phyloP scores from a whole-genome alignment of 208 protist species.

The Crithidia bombi region DNA sequence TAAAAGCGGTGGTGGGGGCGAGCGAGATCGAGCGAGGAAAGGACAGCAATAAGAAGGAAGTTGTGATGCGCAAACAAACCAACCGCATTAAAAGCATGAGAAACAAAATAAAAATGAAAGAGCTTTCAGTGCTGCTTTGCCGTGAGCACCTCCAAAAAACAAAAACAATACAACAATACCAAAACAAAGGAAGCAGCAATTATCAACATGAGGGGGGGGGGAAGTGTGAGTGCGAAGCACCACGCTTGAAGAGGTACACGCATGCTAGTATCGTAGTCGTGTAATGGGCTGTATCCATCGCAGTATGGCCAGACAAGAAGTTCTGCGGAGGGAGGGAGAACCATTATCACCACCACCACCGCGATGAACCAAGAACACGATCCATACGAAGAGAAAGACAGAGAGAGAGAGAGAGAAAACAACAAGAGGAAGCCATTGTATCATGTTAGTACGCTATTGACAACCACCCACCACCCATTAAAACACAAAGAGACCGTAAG shows the following conservation, averaged over 20 bases:
- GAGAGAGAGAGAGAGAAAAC: constrained; percentile 5
- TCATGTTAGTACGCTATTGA: not conserved
- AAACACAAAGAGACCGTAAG: not conserved
- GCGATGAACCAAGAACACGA: too few relatives aligned
- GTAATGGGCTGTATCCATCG: too few relatives aligned
- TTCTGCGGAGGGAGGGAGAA: too few relatives aligned
- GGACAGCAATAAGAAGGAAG: constrained; percentile 9
- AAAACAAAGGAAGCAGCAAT: not conserved
- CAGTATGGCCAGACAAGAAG: too few relatives aligned
- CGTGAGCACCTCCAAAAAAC: not conserved
- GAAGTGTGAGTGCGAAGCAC: too few relatives aligned
- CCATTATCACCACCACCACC: too few relatives aligned
- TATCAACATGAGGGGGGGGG: not conserved
- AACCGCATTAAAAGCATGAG: not conserved
- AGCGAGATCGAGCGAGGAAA: not conserved
- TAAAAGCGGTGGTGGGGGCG: too few relatives aligned
- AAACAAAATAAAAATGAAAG: not conserved
- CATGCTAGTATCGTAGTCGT: too few relatives aligned
- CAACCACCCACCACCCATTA: not conserved
- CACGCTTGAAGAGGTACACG: too few relatives aligned
- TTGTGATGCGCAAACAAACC: too few relatives aligned
- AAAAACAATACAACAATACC: not conserved
- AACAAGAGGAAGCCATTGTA: not conserved
- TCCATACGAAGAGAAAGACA: not conserved
- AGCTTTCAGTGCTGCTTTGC: not conserved